Percentiles rank a stretch among this genome's conserved stretches.
Evolutionary conservation across 2,329 filamentous ascomycete species (phyloP).

Genomic region (Apiospora aurea): DNA sequence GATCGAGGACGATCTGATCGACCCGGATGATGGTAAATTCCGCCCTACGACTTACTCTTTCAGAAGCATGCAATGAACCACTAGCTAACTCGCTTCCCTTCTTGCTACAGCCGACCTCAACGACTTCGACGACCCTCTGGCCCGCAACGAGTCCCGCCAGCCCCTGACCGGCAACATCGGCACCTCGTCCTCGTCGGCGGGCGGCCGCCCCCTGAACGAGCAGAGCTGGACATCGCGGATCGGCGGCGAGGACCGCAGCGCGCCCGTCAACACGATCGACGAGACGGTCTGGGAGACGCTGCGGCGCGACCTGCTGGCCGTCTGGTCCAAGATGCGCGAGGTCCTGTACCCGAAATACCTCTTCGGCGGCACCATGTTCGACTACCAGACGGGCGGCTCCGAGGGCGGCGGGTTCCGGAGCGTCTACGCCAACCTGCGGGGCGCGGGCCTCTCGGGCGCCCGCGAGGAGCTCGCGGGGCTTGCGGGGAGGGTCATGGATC

Average conservation of each 20-base stretch:
- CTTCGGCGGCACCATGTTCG: slow-evolving; percentile 73
- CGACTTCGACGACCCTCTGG: slow-evolving; percentile 89
- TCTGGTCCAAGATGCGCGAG: slow-evolving; percentile 98
- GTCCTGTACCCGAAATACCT: slow-evolving; percentile 96
- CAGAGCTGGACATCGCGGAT: slow-evolving; percentile 89
- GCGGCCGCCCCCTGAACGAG: slow-evolving; percentile 66
- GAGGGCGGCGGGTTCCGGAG: slow-evolving; percentile 52
- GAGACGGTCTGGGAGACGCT: slow-evolving; percentile 98
- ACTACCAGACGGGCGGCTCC: slow-evolving; percentile 49
- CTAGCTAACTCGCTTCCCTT: not conserved
- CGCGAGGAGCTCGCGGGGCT: slow-evolving; percentile 68
- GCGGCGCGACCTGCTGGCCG: slow-evolving; percentile 85
- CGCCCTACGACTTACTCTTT: too few species aligned
- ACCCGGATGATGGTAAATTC: slow-evolving; percentile 75
- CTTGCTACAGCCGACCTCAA: slow-evolving; percentile 74
- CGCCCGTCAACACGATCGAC: slow-evolving; percentile 92
- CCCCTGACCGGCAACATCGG: slow-evolving; percentile 87
- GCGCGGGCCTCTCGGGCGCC: slow-evolving; percentile 64
- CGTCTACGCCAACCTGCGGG: slow-evolving; percentile 67
- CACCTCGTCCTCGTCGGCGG: slow-evolving; percentile 57
- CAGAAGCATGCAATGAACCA: too few species aligned
- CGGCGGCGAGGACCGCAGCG: slow-evolving; percentile 87
- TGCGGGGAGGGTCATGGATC: slow-evolving; percentile 68
- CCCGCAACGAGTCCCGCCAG: slow-evolving; percentile 68
- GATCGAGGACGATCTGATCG: slow-evolving; percentile 72